phyloP scores from a whole-genome alignment of 192 early-diverging fungal species.

The Helicostylum pulchrum region DNA sequence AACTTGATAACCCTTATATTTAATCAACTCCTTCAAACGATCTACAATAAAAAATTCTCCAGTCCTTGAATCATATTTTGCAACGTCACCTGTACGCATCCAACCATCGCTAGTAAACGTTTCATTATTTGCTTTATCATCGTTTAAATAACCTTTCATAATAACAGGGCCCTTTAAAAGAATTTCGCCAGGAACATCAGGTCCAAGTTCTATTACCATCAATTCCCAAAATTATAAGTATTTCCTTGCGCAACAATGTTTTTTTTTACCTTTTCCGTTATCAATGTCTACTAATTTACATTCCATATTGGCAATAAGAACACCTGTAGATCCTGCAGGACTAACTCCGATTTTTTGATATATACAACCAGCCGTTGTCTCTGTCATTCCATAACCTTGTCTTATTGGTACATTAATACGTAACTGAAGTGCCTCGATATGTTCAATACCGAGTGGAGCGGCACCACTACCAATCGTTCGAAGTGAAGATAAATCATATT shows the following conservation, averaged over 20 bases:
- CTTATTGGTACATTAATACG: slow-evolving; percentile 42
- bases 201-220: slow-evolving; percentile 39
- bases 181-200: slow-evolving; percentile 45
- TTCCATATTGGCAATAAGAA: slow-evolving; percentile 39
- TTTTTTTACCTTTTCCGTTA: slow-evolving; percentile 38
- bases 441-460: slow-evolving; percentile 73
- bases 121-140: slow-evolving; percentile 38
- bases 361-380: slow-evolving; percentile 41
- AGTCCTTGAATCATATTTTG: slow-evolving; percentile 41
- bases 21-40: slow-evolving; percentile 78
- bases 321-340: slow-evolving; percentile 36
- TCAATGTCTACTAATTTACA: slow-evolving; percentile 45
- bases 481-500: slow-evolving; percentile 73
- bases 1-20: slow-evolving; percentile 76
- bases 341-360: slow-evolving; percentile 11
- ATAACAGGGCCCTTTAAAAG: slow-evolving; percentile 44
- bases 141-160: slow-evolving; percentile 54
- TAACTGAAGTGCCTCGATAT: slow-evolving; percentile 49
- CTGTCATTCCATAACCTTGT: slow-evolving; percentile 64
- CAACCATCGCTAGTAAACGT: slow-evolving; percentile 41
- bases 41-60: slow-evolving; percentile 67
- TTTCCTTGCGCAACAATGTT: slow-evolving; percentile 37
- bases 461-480: slow-evolving; percentile 67
- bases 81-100: slow-evolving; percentile 61
- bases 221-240: slow-evolving; percentile 43